Evolutionary conservation across 306 rosid genomes (phyloP), one percentile per base, ranked within the genome.

Genomic region (Lathyrus tuberosus): DNA sequence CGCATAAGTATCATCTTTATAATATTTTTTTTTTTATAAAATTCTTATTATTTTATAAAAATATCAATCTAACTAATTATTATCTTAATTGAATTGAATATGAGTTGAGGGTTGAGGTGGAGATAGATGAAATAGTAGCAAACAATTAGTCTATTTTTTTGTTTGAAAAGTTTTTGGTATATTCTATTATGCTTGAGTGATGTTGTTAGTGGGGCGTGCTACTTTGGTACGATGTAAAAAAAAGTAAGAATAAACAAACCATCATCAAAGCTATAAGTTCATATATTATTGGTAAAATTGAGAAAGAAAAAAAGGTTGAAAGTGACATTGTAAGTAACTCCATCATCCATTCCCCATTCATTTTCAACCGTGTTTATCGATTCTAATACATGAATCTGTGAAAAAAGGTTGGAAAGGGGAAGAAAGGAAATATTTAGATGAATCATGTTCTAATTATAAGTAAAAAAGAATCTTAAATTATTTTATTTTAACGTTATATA

Each of bases 131-230:
- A 49, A 17, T 8, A 16, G 56, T 49, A 17, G 10, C 10, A 49
- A 17, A 16, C 4, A 46, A 46, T 14, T n/a, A 26, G 4, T 26
- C 30, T 26, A 26, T 3, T 49, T 49, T 49, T 10, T 52, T 53
- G 30, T 10, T 53, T 53, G 33, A 6, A 20, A 20, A 10, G 3
- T 53, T 53, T 22, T 53, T 22, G 60, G 60, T 0, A 53, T 53
- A 53, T 53, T 53, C 60, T 22, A 14, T 53, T 49, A 49, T 49
- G 59, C 33, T 52, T 52, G 33, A 20, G n/a, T 10, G 69, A 65
- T 11, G 15, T 26, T 38, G 57, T 5, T 69, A 3, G 58, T 18
- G 63, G 26, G 71, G 51, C 13, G 54, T 31, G 59, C 47, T 68
- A 40, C 17, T 51, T 54, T 38, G 62, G 7, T 54, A 56, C 54